Evolutionary conservation across 2,329 filamentous ascomycete species (phyloP), one percentile per base, ranked within the genome.

Genomic region (Penicillium expansum): DNA sequence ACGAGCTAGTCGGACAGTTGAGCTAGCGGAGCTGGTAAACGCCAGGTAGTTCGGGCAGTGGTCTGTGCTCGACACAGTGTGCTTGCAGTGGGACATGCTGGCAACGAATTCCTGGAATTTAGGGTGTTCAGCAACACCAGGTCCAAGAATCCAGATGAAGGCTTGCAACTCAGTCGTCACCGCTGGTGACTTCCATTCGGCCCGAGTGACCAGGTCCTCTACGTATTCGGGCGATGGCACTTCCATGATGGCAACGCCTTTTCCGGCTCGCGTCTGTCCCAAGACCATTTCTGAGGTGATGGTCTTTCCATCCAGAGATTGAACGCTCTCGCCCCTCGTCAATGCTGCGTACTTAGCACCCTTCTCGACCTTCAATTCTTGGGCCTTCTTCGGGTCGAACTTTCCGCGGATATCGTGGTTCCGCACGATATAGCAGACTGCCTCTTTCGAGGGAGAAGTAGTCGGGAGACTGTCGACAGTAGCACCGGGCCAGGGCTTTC

Each of bases 211-310:
- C 51, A 97, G 80, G 6, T 82, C 75, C 13, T 87, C 84, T 27
- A 97, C 77, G 67, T 94, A 92, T 8, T 86, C 83, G 1, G 71
- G 60, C 14, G 86, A 83, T 1, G 91, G 90, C 8, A 99, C 73
- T 64, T 97, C 92, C 39, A 95, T 79, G 8, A 99, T 80, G 9
- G 90, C 88, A 61, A 96, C 80, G 2, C 91, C 92, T 54, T 81
- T 83, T 11, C 92, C 92, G 6, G 83, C 80, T 54, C 86, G 81
- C 3, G 81, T 75, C 11, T 86, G 79, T 1, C 83, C 91, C 50
- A 99, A 69, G 1, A 97, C 92, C 87, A 96, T 94, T 0, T 94
- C 89, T 1, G 93, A 88, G 0, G 88, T 94, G 30, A 99, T 84
- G 0, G 82, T 82, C 7, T 79, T 80, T 5, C 91, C 92, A 65